Evolutionary conservation across 768 basidiomycete genomes (phyloP).

Genomic region (Hysterangium stoloniferum): DNA sequence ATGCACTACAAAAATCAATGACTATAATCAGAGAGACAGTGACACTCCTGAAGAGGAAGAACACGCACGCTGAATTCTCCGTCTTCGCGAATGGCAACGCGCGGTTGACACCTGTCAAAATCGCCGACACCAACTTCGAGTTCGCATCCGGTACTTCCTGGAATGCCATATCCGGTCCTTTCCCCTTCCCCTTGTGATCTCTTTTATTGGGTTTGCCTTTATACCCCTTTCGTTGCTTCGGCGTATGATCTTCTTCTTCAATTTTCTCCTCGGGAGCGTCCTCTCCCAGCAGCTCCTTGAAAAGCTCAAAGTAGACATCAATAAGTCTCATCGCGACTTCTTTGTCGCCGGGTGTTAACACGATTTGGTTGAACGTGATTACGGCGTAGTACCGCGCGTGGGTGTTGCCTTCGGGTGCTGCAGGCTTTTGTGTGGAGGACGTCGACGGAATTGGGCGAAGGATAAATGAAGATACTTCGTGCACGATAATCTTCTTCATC

Average conservation of each 20-base stretch:
- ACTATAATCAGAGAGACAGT: background rate
- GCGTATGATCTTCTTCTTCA: slow-evolving; percentile 4
- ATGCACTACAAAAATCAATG: slow-evolving; percentile 33
- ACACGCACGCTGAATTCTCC: slow-evolving; percentile 56
- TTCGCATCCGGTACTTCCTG: slow-evolving; percentile 71
- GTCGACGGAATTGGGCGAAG: slow-evolving; percentile 47
- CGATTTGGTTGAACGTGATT: slow-evolving; percentile 92
- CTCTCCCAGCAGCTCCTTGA: slow-evolving; percentile 78
- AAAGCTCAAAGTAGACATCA: slow-evolving; percentile 91
- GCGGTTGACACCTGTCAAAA: slow-evolving; percentile 91
- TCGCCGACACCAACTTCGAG: slow-evolving; percentile 79
- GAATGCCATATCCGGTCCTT: slow-evolving; percentile 54
- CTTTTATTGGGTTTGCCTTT: slow-evolving; percentile 22
- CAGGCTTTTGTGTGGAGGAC: slow-evolving; percentile 27
- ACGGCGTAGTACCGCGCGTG: slow-evolving; percentile 89
- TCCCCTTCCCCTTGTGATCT: slow-evolving; percentile 27
- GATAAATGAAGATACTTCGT: slow-evolving; percentile 76
- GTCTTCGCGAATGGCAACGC: slow-evolving; percentile 89
- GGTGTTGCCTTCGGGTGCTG: slow-evolving; percentile 34
- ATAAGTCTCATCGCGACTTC: slow-evolving; percentile 73
- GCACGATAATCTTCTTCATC: slow-evolving; percentile 86
- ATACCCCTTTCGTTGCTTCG: slow-evolving; percentile 30
- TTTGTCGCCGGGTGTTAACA: slow-evolving; percentile 56
- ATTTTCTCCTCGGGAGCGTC: slow-evolving; percentile 18
- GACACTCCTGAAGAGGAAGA: background rate